Percentiles rank a stretch among this genome's conserved stretches.
phyloP scores from a whole-genome alignment of 2,329 filamentous ascomycete genomes.

The Pseudocercospora musae region DNA sequence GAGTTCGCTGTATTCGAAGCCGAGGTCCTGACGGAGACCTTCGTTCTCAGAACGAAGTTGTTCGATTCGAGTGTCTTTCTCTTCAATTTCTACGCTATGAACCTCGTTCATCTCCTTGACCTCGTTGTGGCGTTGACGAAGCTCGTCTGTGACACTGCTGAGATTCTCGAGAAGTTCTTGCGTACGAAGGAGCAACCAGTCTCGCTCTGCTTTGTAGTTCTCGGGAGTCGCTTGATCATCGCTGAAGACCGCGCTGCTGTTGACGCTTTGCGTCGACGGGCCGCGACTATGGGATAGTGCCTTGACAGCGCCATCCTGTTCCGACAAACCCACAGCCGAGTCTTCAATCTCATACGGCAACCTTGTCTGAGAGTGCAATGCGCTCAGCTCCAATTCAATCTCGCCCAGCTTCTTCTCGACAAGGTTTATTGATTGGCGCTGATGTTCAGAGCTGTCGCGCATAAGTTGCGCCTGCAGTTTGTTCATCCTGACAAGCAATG shows the following conservation, averaged over 20 bases:
- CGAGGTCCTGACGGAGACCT: constrained; percentile 36
- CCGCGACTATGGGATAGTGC: constrained; percentile 15
- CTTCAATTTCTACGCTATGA: constrained; percentile 30
- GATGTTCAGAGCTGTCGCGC: constrained; percentile 26
- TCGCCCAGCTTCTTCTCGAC: constrained; percentile 31
- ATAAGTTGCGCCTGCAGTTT: constrained; percentile 37
- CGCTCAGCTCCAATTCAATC: constrained; percentile 34
- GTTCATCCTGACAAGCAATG: constrained; percentile 38
- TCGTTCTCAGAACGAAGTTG: constrained; percentile 39
- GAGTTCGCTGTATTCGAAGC: constrained; percentile 39
- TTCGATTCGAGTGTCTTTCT: constrained; percentile 32
- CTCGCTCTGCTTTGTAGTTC: constrained; percentile 25
- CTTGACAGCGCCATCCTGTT: constrained; percentile 11
- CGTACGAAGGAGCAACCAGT: constrained; percentile 29
- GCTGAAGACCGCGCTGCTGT: constrained; percentile 13
- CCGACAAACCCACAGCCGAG: constrained; percentile 33
- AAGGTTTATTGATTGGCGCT: constrained; percentile 24
- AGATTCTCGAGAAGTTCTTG: constrained; percentile 32
- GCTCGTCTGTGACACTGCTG: constrained; percentile 30
- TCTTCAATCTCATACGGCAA: constrained; percentile 29
- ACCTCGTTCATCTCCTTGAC: constrained; percentile 33
- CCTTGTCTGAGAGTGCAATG: constrained; percentile 28
- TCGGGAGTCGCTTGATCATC: constrained; percentile 14
- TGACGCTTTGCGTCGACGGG: constrained; percentile 11
- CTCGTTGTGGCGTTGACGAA: constrained; percentile 35